Evolutionary conservation across 1,284 basidiomycete species (phyloP), one percentile per base, ranked within the genome.

Genomic region (Tylopilus sp.): DNA sequence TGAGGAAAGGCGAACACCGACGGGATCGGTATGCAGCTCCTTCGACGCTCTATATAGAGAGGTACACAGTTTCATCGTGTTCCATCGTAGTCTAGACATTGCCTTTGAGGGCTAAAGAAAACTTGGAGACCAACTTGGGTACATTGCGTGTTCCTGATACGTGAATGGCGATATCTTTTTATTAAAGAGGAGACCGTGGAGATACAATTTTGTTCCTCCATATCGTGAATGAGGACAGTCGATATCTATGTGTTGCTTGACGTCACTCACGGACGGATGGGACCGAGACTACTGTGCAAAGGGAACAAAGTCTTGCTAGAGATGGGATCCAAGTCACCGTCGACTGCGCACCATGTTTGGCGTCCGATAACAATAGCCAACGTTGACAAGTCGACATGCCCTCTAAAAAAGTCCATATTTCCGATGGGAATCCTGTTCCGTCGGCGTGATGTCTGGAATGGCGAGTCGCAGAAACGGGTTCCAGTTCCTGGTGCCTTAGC

Each of bases 401-500:
- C 19, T 25, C 31, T 15, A 23, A 13, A 15, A 41, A 23, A 18
- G 23, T 35, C 13, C 18, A 34, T 16, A 34, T 18, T 18, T 16
- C 33, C 16, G 18, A 34, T 2, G 33, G 33, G 10, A 34, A 8
- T 31, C 33, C 29, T 26, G 18, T 47, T 29, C 44, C 44, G 41
- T 44, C 51, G 33, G 50, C 13, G 44, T 37, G 33, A 18, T 39
- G 31, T 23, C 12, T 10, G 28, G 23, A 11, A 28, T 21, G 23
- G 21, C 21, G 33, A 45, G 38, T 38, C 15, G 15, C 12, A 19
- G 21, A 18, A 16, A 11, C 19, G 41, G 23, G 23, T 19, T 34
- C n/a, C 7, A 11, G 59, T 60, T n/a, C 62, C 59, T 64, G 61
- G 61, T 60, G 43, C 59, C 59, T 64, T 38, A 12, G 21, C 28